These are phyloP conservation scores for Neurospora sp. DNA, from an alignment of 495 filamentous ascomycete genomes.

Conservation along the genomic window DNA sequence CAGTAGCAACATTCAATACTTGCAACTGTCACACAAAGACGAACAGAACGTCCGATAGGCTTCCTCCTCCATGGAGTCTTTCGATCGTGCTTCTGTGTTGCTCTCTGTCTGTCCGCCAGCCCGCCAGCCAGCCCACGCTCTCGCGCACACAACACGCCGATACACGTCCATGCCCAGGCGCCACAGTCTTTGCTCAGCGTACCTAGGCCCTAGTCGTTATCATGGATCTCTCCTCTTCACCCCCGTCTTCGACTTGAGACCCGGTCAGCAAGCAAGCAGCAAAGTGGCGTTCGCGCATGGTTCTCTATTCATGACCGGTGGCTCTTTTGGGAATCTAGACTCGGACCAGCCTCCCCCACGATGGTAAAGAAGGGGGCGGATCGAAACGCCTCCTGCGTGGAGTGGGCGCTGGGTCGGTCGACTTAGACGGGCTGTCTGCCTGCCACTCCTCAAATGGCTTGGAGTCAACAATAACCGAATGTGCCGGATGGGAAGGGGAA, in stretches of 20 bases:
- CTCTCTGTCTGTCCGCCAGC: background rate
- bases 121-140: background rate
- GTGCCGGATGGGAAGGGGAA: background rate
- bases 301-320: background rate
- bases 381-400: background rate
- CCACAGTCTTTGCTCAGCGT: background rate
- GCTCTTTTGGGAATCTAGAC: background rate
- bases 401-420: background rate
- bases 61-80: slow-evolving; percentile 1
- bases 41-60: background rate
- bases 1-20: background rate
- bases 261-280: background rate
- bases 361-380: background rate
- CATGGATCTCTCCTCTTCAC: background rate
- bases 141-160: background rate
- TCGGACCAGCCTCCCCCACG: background rate
- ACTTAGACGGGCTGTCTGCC: background rate
- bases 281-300: background rate
- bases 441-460: background rate
- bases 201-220: background rate
- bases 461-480: background rate
- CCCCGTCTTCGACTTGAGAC: background rate
- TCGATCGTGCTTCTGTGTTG: slow-evolving; percentile 3
- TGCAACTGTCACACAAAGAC: background rate
- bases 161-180: background rate